These are phyloP conservation scores for Takakia lepidozioides DNA, from an alignment of 225 moss, liverwort and hornwort genomes.

Conservation along the genomic window DNA sequence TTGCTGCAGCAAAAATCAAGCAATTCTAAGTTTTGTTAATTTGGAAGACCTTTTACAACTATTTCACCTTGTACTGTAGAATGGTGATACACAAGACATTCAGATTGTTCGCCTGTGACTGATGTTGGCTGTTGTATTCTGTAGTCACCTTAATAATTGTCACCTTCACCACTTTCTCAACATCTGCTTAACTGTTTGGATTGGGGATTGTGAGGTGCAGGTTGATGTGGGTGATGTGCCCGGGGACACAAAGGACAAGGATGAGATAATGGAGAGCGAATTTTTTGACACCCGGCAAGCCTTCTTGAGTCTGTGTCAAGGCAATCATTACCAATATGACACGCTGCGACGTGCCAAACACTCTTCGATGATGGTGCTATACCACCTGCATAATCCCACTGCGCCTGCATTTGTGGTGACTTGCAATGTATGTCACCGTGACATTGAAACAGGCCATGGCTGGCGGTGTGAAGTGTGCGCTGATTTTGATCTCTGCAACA, in stretches of 20 bases:
- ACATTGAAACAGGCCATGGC: conserved; percentile 92
- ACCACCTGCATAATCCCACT: conserved; percentile 95
- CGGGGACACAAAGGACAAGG: conserved; percentile 82
- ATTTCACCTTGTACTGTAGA: too few species aligned
- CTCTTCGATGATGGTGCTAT: conserved; percentile 99
- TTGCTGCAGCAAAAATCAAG: too few species aligned
- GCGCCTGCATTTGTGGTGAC: conserved; percentile 98
- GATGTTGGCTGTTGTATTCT: too few species aligned
- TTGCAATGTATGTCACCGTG: conserved; percentile 83
- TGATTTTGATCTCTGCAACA: conserved; percentile 93
- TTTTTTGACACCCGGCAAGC: conserved; percentile 99
- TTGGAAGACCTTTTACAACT: too few species aligned
- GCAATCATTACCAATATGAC: conserved; percentile 98
- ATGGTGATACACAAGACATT: too few species aligned
- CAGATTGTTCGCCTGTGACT: too few species aligned
- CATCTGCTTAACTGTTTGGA: too few species aligned
- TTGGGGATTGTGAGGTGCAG: conserved; percentile 46
- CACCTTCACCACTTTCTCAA: too few species aligned
- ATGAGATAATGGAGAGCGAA: conserved; percentile 98
- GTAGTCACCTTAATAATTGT: too few species aligned
- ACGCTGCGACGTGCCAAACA: conserved; percentile 94
- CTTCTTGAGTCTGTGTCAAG: conserved; percentile 93
- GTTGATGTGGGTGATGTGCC: conserved; percentile 65
- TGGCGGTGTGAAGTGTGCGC: conserved; percentile 99
- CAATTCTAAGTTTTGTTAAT: too few species aligned